phyloP scores from a whole-genome alignment of 768 basidiomycete species.

The Lentinula edodes region DNA sequence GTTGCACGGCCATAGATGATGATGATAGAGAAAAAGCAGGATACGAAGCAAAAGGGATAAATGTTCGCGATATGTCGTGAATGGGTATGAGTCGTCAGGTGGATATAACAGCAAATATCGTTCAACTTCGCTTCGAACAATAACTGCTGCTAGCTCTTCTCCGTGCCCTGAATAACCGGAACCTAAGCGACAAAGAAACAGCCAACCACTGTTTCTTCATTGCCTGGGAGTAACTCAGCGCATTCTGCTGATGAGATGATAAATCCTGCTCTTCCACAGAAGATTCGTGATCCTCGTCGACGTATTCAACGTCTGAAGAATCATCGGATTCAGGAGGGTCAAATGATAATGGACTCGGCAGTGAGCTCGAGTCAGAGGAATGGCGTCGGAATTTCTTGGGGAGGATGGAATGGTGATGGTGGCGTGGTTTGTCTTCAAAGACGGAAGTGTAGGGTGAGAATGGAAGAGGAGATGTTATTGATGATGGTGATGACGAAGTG shows the following conservation, averaged over 20 bases:
- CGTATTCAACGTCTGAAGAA: background rate
- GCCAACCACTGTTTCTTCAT: constrained; percentile 4
- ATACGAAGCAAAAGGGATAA: background rate
- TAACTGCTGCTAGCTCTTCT: background rate
- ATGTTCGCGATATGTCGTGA: background rate
- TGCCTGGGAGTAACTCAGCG: background rate
- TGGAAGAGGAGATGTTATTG: background rate
- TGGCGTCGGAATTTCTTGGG: constrained; percentile 1
- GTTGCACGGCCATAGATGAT: background rate
- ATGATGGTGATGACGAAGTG: background rate
- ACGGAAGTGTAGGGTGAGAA: background rate
- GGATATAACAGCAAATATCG: background rate
- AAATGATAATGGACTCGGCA: background rate
- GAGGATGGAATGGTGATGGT: background rate
- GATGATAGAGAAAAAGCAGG: background rate
- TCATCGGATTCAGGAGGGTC: background rate
- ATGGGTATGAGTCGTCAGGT: no score
- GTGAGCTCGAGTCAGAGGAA: background rate
- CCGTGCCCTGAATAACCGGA: background rate
- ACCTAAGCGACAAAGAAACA: background rate
- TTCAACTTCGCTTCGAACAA: background rate
- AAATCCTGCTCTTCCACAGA: background rate
- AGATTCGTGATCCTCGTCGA: background rate
- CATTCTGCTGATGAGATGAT: background rate
- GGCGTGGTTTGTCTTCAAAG: background rate